phyloP scores from a whole-genome alignment of 306 rosid genomes.

The Pyrus betulifolia region DNA sequence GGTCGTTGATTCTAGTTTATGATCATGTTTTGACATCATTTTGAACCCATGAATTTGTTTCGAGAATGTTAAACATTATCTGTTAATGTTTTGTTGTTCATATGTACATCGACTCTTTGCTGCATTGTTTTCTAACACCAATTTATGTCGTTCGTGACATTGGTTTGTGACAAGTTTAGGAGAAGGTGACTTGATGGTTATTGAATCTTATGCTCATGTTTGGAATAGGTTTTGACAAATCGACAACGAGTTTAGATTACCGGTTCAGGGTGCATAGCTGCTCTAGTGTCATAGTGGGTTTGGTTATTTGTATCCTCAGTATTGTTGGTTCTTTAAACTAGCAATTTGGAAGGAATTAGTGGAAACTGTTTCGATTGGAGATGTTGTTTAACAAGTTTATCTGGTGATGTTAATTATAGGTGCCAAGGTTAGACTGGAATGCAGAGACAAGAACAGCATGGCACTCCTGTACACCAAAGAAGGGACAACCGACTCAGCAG shows the following conservation, averaged over 20 bases:
- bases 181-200: not conserved
- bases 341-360: not conserved
- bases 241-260: not conserved
- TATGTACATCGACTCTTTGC: not conserved
- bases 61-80: not conserved
- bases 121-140: not conserved
- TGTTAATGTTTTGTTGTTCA: not conserved
- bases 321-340: not conserved
- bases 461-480: conserved; percentile 38
- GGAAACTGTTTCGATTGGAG: not conserved
- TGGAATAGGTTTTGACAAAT: not conserved
- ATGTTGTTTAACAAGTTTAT: not conserved
- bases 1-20: not conserved
- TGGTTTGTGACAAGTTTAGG: not conserved
- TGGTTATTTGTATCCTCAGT: not conserved
- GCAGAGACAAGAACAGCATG: conserved; percentile 42
- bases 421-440: conserved; percentile 66
- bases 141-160: not conserved
- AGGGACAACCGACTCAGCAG: conserved; percentile 49
- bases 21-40: not conserved
- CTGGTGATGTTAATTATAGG: conserved; percentile 26
- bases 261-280: too few relatives aligned
- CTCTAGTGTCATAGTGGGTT: not conserved
- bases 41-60: too few relatives aligned
- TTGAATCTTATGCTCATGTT: not conserved